Base-by-base conservation (phyloP, 176 grass and related monocot species). In the Triticum timopheevii region DNA sequence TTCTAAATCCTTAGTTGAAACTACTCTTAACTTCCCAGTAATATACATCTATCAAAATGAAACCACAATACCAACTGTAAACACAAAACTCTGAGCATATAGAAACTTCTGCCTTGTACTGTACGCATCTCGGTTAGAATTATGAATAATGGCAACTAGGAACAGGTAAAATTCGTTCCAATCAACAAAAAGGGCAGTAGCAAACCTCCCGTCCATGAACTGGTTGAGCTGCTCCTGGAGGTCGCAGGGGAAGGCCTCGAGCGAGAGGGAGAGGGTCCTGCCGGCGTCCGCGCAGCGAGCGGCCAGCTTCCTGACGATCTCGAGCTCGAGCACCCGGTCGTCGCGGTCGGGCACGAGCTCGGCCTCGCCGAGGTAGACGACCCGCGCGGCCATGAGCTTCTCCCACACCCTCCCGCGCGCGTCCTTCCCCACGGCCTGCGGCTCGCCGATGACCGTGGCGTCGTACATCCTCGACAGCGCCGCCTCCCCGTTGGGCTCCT, bases 311-410 rank as follows among this genome's bases (percentile, higher is more conserved):
- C 78, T 87, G 5, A 98, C 79, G 34, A 98, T 96, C 85, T 98
- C 97, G 65, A 96, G 86, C 81, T 98, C 94, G 19, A 98, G 72
- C 80, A 75, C 68, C 87, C 86, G 83, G 84, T 98, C 97, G 44
- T 96, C 92, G 65, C 90, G 90, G 81, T 98, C 94, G 23, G 94
- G 94, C 65, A 96, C 94, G 90, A 94, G 89, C 92, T 98, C 97
- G 59, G 94, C 87, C 88, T 98, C 94, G 9, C 94, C 97, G 35
- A 98, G 88, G 85, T 98, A 98, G 73, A 98, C 94, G 23, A 98
- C 92, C 23, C 94, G 86, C 66, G 97, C 97, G 16, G 73, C 88
- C 94, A 98, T 92, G 76, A 98, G 82, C 91, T 98, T 98, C 92
- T 98, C 97, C 97, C 97, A 98, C 31, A 98, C 92, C 88, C 86